phyloP scores from a whole-genome alignment of 129 eudicot genomes.

The Smallanthus sonchifolius region DNA sequence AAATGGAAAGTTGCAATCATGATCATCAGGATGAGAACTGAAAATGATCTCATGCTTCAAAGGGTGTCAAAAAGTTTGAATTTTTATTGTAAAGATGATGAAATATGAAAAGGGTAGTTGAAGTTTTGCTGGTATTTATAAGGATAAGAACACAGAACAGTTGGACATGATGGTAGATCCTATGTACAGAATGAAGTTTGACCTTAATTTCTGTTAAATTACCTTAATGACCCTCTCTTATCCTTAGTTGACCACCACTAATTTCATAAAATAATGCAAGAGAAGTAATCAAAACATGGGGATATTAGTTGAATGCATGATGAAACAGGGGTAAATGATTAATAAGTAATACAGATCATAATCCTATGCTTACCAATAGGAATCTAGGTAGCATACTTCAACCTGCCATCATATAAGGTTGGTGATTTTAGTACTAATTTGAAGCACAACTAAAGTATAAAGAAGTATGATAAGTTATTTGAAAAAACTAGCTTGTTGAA shows the following conservation, averaged over 20 bases:
- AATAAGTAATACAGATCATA: too few species aligned
- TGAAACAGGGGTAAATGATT: background rate
- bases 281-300: constrained; percentile 6
- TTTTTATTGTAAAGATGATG: background rate
- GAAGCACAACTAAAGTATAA: too few species aligned
- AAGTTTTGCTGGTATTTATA: constrained; percentile 21
- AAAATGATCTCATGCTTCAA: constrained; percentile 20
- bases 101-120: constrained; percentile 29
- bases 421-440: too few species aligned
- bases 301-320: constrained; percentile 13
- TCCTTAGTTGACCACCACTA: constrained; percentile 35
- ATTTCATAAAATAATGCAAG: constrained; percentile 13
- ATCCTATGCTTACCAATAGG: constrained; percentile 25
- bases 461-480: too few species aligned
- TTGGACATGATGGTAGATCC: constrained; percentile 26
- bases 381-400: background rate
- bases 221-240: constrained; percentile 28
- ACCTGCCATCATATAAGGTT: background rate
- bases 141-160: constrained; percentile 2
- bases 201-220: constrained; percentile 12
- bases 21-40: constrained; percentile 23
- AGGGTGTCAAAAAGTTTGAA: background rate
- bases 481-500: too few species aligned
- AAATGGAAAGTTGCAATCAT: constrained; percentile 24
- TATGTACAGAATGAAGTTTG: constrained; percentile 21